Evolutionary conservation across 495 filamentous ascomycete genomes (phyloP).

Genomic region (Talaromyces wortmannii): DNA sequence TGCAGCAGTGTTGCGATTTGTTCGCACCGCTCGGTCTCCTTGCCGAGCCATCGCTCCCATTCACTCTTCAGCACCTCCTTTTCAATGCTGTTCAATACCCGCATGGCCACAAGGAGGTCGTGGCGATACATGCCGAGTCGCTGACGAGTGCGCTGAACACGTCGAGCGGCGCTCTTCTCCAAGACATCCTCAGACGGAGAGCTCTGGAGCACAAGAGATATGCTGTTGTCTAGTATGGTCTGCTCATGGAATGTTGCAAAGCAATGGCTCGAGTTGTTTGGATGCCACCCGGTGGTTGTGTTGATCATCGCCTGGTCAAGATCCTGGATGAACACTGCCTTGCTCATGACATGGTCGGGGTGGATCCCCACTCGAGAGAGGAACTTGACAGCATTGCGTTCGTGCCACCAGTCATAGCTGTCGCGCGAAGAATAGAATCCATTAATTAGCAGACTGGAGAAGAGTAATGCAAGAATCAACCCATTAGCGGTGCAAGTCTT

Average conservation of each 20-base stretch:
- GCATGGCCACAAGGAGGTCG: constrained; percentile 83
- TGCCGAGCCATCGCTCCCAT: constrained; percentile 83
- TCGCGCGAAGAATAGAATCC: constrained; percentile 61
- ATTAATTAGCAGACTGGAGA: constrained; percentile 62
- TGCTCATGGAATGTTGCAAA: constrained; percentile 40
- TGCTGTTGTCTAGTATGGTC: constrained; percentile 21
- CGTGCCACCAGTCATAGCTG: constrained; percentile 73
- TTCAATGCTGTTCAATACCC: constrained; percentile 85
- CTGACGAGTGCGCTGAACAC: constrained; percentile 71
- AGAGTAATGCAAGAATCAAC: constrained; percentile 62
- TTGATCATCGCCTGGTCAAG: constrained; percentile 61
- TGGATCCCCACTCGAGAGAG: constrained; percentile 74
- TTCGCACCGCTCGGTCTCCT: constrained; percentile 63
- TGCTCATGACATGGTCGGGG: constrained; percentile 73
- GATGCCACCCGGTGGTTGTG: constrained; percentile 21
- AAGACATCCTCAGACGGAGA: constrained; percentile 26
- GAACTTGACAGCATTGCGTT: constrained; percentile 70
- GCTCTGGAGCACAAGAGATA: constrained; percentile 20
- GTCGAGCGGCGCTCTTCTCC: constrained; percentile 53
- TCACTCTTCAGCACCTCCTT: constrained; percentile 74
- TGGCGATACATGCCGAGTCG: constrained; percentile 81
- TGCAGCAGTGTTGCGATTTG: constrained; percentile 49
- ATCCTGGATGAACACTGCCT: constrained; percentile 76
- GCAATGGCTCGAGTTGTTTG: constrained; percentile 32
- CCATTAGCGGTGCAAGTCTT: constrained; percentile 67